phyloP scores from a whole-genome alignment of 805 yeast genomes.

The Isabelozyma gotoi region DNA sequence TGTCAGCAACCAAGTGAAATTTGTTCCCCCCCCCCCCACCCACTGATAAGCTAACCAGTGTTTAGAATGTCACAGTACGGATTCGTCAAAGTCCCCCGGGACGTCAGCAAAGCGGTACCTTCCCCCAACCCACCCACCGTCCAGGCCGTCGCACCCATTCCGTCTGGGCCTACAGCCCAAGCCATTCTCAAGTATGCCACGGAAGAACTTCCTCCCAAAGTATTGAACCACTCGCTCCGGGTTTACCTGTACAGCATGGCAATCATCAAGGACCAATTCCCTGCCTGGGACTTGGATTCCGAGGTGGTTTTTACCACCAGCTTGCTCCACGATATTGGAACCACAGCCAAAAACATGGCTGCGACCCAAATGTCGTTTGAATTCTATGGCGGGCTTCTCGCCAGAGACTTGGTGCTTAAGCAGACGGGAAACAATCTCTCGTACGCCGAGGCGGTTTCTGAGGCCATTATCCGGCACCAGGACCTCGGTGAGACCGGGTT shows the following conservation, averaged over 20 bases:
- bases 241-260: constrained; percentile 29
- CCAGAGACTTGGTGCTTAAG: constrained; percentile 22
- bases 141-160: constrained; percentile 17
- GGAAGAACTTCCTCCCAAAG: constrained; percentile 18
- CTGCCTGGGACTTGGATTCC: constrained; percentile 27
- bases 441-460: constrained; percentile 34
- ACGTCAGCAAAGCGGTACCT: constrained; percentile 22
- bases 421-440: constrained; percentile 20
- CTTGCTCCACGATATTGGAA: constrained; percentile 34
- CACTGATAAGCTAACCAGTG: too few species aligned
- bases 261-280: constrained; percentile 30
- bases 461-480: constrained; percentile 35
- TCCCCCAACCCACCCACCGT: constrained; percentile 21
- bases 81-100: constrained; percentile 27
- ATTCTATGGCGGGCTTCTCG: constrained; percentile 30
- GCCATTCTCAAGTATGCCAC: constrained; percentile 20
- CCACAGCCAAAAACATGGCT: constrained; percentile 30
- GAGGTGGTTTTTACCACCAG: constrained; percentile 29
- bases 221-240: constrained; percentile 29
- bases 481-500: constrained; percentile 31
- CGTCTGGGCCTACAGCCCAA: constrained; percentile 16
- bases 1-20: too few species aligned
- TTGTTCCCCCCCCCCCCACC: too few species aligned
- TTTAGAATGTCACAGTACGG: constrained; percentile 33
- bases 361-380: constrained; percentile 35